These are phyloP conservation scores for Pythium dissimile DNA, from an alignment of 352 stramenopile genomes.

Conservation along the genomic window DNA sequence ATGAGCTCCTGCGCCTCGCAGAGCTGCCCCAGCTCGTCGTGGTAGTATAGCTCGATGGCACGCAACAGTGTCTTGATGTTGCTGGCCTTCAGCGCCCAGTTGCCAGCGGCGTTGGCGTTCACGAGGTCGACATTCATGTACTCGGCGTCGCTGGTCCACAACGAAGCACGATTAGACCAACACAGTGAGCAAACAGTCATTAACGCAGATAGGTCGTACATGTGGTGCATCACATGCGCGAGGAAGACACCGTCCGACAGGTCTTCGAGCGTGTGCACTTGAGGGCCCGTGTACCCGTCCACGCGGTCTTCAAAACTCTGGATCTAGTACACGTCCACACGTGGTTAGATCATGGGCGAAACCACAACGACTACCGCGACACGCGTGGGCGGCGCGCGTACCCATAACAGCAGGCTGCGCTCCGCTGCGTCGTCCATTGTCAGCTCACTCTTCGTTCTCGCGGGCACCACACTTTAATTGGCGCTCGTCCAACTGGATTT, in stretches of 20 bases:
- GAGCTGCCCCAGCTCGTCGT: conserved; percentile 73
- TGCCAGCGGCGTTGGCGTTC: conserved; percentile 47
- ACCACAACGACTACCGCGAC: background rate
- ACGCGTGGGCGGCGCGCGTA: conserved; percentile 21
- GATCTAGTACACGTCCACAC: conserved; percentile 27
- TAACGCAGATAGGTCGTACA: conserved; percentile 70
- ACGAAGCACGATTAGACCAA: too few species aligned
- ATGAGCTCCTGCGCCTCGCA: conserved; percentile 70
- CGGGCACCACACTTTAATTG: too few species aligned
- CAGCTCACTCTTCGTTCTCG: background rate
- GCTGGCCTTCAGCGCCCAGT: conserved; percentile 75
- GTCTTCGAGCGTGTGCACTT: conserved; percentile 43
- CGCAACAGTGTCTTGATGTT: conserved; percentile 81
- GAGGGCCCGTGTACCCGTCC: conserved; percentile 30
- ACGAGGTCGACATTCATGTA: conserved; percentile 80
- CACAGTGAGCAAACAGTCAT: too few species aligned
- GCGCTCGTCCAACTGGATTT: background rate
- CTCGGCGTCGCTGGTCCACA: conserved; percentile 67
- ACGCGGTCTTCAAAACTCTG: conserved; percentile 72
- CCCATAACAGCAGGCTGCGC: conserved; percentile 73
- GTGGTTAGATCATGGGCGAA: background rate
- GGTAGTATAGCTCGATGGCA: conserved; percentile 78
- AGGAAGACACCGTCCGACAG: conserved; percentile 82
- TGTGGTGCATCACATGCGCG: conserved; percentile 80
- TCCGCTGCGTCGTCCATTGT: conserved; percentile 80